Conservation (phyloP, 345 rosid genomes). For the Murraya koenigii region DNA sequence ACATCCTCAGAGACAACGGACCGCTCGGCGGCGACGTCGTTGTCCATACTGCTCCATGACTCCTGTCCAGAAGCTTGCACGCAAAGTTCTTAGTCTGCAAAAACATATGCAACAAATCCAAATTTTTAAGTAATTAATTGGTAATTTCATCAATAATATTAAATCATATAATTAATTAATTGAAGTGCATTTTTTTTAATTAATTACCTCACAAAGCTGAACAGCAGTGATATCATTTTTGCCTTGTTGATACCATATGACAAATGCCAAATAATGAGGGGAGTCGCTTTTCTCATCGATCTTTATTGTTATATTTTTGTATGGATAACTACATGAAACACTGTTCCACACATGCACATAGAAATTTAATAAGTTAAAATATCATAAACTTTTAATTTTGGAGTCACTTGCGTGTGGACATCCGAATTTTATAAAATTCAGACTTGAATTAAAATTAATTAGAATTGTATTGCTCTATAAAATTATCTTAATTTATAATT, state of each 20-base stretch:
- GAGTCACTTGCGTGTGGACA: no score
- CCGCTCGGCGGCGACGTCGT: conserved; percentile 59
- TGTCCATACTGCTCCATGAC: conserved; percentile 57
- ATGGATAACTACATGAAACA: conserved; percentile 61
- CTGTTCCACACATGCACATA: conserved; percentile 23
- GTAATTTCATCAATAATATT: neutral
- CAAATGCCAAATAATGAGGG: conserved; percentile 62
- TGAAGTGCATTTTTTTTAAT: neutral
- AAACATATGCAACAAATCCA: neutral
- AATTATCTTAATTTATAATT: no score
- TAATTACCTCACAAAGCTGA: conserved; percentile 64
- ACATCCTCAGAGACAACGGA: conserved; percentile 56
- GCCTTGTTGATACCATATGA: conserved; percentile 68
- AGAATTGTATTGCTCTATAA: no score
- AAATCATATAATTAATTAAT: neutral
- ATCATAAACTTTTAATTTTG: no score
- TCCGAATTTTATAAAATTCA: no score
- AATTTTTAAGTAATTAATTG: no score
- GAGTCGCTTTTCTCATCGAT: conserved; percentile 60
- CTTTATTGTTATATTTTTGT: conserved; percentile 62
- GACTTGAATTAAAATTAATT: no score
- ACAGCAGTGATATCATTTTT: conserved; percentile 64
- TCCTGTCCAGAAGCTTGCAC: conserved; percentile 59
- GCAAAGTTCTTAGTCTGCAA: conserved; percentile 48
- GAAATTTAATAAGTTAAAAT: neutral